Conservation (phyloP, 352 stramenopile genomes). For the Phytophthora macrochlamydospora region DNA sequence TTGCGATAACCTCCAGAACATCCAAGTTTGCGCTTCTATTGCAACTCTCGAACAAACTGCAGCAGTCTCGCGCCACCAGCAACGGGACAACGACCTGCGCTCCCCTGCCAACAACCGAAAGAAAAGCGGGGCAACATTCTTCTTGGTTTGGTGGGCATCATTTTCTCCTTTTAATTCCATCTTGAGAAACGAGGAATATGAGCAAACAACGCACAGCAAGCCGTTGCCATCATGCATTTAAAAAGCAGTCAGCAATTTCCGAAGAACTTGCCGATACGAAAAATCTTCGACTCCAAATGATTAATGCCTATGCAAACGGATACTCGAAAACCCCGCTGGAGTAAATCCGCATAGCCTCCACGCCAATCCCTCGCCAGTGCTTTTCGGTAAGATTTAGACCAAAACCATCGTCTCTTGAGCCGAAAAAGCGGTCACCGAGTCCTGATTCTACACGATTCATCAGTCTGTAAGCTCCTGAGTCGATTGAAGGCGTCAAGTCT, state of each 20-base stretch:
- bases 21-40: neutral
- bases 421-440: neutral
- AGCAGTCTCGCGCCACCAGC: neutral
- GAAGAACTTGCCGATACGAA: too few relatives aligned
- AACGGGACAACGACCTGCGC: neutral
- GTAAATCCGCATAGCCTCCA: neutral
- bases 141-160: too few relatives aligned
- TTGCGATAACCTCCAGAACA: slow-evolving; percentile 6
- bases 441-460: neutral
- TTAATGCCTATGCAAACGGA: too few relatives aligned
- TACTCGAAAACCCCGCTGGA: too few relatives aligned
- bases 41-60: neutral
- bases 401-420: neutral
- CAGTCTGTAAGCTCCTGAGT: neutral
- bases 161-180: too few relatives aligned
- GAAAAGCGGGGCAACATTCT: neutral
- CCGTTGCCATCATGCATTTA: too few relatives aligned
- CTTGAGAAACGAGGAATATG: too few relatives aligned
- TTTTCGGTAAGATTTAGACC: neutral
- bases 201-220: too few relatives aligned
- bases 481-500: too few relatives aligned
- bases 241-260: too few relatives aligned
- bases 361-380: neutral
- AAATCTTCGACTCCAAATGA: too few relatives aligned
- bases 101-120: neutral